phyloP scores from a whole-genome alignment of 768 basidiomycete genomes.

The Rhodotorula kratochvilovae region DNA sequence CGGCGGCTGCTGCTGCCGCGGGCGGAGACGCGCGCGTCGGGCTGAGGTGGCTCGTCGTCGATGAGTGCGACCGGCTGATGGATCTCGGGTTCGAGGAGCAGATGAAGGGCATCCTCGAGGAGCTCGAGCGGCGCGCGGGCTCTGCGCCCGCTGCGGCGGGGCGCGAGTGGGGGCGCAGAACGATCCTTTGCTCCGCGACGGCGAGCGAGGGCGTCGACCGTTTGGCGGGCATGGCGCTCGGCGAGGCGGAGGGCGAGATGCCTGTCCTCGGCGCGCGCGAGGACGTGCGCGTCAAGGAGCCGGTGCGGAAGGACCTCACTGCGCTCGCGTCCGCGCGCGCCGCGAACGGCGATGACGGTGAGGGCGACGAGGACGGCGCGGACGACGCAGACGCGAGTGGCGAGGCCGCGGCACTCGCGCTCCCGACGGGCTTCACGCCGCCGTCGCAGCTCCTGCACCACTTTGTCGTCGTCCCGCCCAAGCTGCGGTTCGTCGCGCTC shows the following conservation, averaged over 20 bases:
- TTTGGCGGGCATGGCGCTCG: constrained; percentile 60
- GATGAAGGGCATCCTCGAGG: constrained; percentile 79
- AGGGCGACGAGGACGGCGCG: constrained; percentile 33
- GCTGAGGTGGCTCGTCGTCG: constrained; percentile 82
- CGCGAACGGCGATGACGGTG: constrained; percentile 17
- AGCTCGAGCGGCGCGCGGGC: constrained; percentile 56
- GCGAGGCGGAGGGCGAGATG: constrained; percentile 7
- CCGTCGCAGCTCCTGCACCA: constrained; percentile 90
- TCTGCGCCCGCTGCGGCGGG: neutral
- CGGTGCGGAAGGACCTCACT: constrained; percentile 20
- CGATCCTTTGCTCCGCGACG: constrained; percentile 92
- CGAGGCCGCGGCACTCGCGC: constrained; percentile 10
- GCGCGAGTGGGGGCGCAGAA: constrained; percentile 58
- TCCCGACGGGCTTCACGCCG: constrained; percentile 62
- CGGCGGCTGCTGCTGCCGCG: neutral
- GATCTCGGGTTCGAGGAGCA: constrained; percentile 97
- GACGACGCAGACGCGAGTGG: neutral
- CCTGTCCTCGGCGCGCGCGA: constrained; percentile 18
- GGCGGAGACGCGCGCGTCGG: constrained; percentile 11
- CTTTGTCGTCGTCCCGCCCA: constrained; percentile 81
- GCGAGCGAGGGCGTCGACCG: constrained; percentile 92
- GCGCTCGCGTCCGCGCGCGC: constrained; percentile 5
- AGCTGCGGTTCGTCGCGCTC: constrained; percentile 86
- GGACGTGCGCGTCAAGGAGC: constrained; percentile 16
- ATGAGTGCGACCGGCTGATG: constrained; percentile 96